A percentile compares a stretch with the other conserved stretches of the same genome.
These are phyloP conservation scores for Pseudogymnoascus destructans DNA, from an alignment of 2,329 filamentous ascomycete genomes.

Conservation along the genomic window DNA sequence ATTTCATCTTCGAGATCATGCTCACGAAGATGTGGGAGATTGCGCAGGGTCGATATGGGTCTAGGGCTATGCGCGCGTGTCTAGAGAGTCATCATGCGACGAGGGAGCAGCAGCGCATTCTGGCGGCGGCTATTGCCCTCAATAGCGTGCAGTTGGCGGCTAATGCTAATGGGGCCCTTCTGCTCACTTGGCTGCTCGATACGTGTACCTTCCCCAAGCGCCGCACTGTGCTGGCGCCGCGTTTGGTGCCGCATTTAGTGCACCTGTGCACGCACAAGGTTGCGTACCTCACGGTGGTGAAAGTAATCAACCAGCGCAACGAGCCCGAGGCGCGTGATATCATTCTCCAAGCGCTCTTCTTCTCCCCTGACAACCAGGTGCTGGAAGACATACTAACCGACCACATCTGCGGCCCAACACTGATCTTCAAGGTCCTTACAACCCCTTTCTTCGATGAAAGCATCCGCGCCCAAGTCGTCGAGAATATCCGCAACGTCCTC, in stretches of 20 bases:
- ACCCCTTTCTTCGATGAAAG: slow-evolving; percentile 94
- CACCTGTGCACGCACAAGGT: slow-evolving; percentile 98
- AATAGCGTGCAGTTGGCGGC: slow-evolving; percentile 94
- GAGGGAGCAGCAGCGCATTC: slow-evolving; percentile 89
- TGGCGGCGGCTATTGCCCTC: slow-evolving; percentile 87
- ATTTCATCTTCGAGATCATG: slow-evolving; percentile 98
- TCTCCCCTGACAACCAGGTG: slow-evolving; percentile 72
- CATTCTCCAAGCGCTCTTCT: slow-evolving; percentile 84
- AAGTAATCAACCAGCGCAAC: slow-evolving; percentile 95
- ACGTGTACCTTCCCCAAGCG: slow-evolving; percentile 92
- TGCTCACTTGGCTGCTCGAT: slow-evolving; percentile 95
- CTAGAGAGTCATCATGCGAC: slow-evolving; percentile 90
- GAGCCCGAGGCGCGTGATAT: slow-evolving; percentile 85
- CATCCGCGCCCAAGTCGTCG: slow-evolving; percentile 75
- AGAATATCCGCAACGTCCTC: slow-evolving; percentile 83
- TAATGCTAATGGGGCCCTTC: slow-evolving; percentile 84
- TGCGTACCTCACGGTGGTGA: slow-evolving; percentile 89
- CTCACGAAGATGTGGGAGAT: slow-evolving; percentile 87
- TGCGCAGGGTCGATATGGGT: slow-evolving; percentile 83
- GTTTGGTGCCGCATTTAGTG: slow-evolving; percentile 83
- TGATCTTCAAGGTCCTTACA: slow-evolving; percentile 97
- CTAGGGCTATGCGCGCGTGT: slow-evolving; percentile 91
- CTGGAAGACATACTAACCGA: slow-evolving; percentile 85
- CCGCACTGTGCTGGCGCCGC: slow-evolving; percentile 80
- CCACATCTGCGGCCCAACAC: slow-evolving; percentile 78